Evolutionary conservation across 1,139 yeast species (phyloP), one percentile per base, ranked within the genome.

Genomic region (Meyerozyma guilliermondii): DNA sequence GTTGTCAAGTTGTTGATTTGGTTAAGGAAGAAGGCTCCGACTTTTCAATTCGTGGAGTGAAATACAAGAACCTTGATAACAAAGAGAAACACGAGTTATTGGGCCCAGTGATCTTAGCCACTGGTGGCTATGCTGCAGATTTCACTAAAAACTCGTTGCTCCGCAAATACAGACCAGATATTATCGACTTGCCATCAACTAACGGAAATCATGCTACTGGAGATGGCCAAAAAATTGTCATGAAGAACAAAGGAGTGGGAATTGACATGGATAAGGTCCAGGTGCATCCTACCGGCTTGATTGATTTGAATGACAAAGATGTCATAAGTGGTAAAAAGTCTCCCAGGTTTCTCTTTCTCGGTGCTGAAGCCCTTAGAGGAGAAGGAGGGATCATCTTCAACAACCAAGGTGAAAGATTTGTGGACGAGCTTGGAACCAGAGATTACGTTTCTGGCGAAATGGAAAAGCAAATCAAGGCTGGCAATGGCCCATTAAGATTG

Each of bases 221-320:
- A 14, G 92, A 85, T 57, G 89, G 91, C 1, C 87, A 82, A 50
- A 71, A 75, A 44, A 68, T 86, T 43, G 66, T 83, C 47, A 71
- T 77, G 59, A 74, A 72, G 42, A 65, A 68, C 46, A 78, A 83
- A 24, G 94, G 87, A 9, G 65, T 74, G 31, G 76, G 84, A 35
- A 76, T 83, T 37, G 89, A 84, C 57, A 72, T 85, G 79, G 87
- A 83, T 39, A 82, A 84, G 59, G 80, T 85, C 34, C 95, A 86
- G 61, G 83, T 86, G 13, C 91, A 83, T 52, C 95, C 95, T 20
- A 84, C 94, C 7, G 95, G 95, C 1, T 74, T 86, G 52, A 75
- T 86, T 47, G 86, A 83, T 51, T 81, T 81, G 39, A 68, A 74
- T 43, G 86, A 82, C 50, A 71, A 67, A 16, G 77, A 74, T 11